These are phyloP conservation scores for Phaeosphaeriaceae sp. DNA, from an alignment of 2,329 filamentous ascomycete species.

Conservation along the genomic window DNA sequence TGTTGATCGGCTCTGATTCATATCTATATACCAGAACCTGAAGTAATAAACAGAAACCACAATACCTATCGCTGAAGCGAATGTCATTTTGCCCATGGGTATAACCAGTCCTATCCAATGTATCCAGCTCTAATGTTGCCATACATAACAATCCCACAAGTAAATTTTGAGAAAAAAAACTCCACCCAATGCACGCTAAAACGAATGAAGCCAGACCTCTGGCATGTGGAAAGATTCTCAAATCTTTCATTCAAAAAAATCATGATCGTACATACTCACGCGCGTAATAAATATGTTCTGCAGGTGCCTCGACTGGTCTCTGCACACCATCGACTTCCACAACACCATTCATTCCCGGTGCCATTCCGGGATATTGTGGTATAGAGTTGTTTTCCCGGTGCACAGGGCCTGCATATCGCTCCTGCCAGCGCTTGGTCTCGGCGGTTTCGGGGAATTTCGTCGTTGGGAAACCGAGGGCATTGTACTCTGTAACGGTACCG, in stretches of 20 bases:
- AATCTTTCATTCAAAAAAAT: no score
- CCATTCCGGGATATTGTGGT: constrained; percentile 13
- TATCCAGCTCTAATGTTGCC: not conserved
- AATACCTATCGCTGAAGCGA: no score
- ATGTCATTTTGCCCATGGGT: no score
- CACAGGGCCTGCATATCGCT: constrained; percentile 1
- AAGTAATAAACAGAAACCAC: no score
- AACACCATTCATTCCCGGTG: constrained; percentile 3
- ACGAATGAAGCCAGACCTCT: no score
- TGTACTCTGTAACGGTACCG: constrained; percentile 11
- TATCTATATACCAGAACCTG: no score
- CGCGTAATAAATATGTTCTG: not conserved
- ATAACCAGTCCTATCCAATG: no score
- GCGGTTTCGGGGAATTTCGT: constrained; percentile 1
- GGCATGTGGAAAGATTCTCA: no score
- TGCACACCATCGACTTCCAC: constrained; percentile 19
- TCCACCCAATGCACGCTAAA: not conserved
- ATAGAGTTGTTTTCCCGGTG: not conserved
- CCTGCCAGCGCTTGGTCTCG: constrained; percentile 12
- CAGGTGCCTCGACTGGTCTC: constrained; percentile 14
- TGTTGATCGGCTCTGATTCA: no score
- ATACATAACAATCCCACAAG: not conserved
- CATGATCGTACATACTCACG: no score
- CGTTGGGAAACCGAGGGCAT: constrained; percentile 13
- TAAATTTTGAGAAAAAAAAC: not conserved